phyloP scores from a whole-genome alignment of 2,329 filamentous ascomycete genomes.

The Microcera coccophila region DNA sequence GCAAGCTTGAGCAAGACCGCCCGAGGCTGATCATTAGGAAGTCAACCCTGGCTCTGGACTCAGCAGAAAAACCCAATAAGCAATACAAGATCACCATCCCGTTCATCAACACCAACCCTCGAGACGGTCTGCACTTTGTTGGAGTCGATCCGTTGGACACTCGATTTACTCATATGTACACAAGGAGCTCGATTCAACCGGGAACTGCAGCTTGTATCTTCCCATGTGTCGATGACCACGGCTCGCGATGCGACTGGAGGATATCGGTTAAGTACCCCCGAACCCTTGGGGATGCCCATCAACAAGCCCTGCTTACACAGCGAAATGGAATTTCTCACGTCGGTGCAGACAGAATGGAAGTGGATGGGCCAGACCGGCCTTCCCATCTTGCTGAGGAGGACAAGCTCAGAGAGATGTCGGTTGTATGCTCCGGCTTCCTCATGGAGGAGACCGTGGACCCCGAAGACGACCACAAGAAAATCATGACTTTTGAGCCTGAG shows the following conservation, averaged over 20 bases:
- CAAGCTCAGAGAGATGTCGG: constrained; percentile 80
- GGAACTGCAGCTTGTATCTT: constrained; percentile 84
- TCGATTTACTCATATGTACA: constrained; percentile 89
- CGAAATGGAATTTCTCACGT: constrained; percentile 28
- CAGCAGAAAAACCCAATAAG: constrained; percentile 38
- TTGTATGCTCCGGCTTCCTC: constrained; percentile 85
- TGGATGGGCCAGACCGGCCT: constrained; percentile 38
- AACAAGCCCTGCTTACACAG: constrained; percentile 44
- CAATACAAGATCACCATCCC: constrained; percentile 61
- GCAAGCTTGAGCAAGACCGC: constrained; percentile 37
- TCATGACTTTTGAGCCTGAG: constrained; percentile 75
- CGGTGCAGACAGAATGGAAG: constrained; percentile 34
- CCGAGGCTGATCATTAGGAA: constrained; percentile 44
- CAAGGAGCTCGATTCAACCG: constrained; percentile 72
- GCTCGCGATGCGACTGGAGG: constrained; percentile 79
- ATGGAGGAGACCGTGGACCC: constrained; percentile 78
- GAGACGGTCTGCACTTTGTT: constrained; percentile 89
- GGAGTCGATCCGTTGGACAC: constrained; percentile 75
- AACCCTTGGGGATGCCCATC: constrained; percentile 75
- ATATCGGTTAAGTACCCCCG: constrained; percentile 81
- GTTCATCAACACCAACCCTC: constrained; percentile 69
- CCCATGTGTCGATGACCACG: constrained; percentile 84
- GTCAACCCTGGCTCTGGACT: constrained; percentile 34
- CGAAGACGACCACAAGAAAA: constrained; percentile 76
- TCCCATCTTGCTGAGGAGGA: constrained; percentile 67